Evolutionary conservation across 75 land plant species (phyloP).

Genomic region (Selaginella moellendorffii): DNA sequence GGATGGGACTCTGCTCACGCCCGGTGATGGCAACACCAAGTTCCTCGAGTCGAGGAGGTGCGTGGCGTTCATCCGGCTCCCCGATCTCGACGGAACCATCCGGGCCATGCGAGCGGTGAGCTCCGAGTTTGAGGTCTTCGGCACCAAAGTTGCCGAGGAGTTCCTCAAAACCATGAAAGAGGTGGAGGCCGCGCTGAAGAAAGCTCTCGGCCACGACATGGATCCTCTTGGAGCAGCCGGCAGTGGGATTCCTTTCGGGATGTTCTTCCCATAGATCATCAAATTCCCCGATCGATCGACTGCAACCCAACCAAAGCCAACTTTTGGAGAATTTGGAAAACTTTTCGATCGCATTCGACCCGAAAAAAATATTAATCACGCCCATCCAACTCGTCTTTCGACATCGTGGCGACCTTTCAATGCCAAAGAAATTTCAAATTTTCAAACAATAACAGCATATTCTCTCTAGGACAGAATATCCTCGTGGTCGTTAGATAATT

Average conservation of each 20-base stretch:
- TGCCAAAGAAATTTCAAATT: no score
- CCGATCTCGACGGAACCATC: neutral
- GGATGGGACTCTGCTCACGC: neutral
- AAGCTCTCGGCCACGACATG: neutral
- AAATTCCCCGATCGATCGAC: no score
- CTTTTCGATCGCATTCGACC: no score
- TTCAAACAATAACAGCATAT: no score
- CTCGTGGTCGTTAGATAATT: no score
- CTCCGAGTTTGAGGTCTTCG: slow-evolving; percentile 2
- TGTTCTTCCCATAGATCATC: neutral
- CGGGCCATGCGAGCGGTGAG: neutral
- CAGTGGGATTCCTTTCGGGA: neutral
- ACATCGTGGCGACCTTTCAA: no score
- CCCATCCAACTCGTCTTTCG: no score
- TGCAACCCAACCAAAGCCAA: no score
- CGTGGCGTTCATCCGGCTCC: slow-evolving; percentile 4
- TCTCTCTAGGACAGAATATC: no score
- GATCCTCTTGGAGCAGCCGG: neutral
- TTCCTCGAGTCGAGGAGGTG: slow-evolving; percentile 3
- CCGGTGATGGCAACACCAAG: slow-evolving; percentile 4
- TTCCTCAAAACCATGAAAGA: slow-evolving; percentile 3
- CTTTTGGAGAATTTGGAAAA: no score
- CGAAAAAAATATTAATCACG: no score
- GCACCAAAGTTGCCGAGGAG: slow-evolving; percentile 2
- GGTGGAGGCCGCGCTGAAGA: neutral